Conservation (phyloP, 306 rosid genomes). For the Fragaria vesca region DNA sequence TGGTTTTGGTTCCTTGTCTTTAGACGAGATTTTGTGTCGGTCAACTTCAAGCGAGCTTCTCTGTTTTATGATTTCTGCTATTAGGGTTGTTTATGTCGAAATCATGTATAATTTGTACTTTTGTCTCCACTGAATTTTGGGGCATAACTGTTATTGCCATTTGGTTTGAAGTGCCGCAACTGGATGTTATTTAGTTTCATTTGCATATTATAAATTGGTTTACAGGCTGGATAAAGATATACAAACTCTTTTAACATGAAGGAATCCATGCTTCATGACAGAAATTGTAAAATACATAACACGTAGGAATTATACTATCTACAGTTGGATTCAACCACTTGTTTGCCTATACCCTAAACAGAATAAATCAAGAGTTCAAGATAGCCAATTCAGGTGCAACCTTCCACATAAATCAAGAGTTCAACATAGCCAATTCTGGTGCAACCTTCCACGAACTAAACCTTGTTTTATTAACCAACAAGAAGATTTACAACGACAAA, state of each 20-base stretch:
- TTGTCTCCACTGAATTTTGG: slow-evolving; percentile 19
- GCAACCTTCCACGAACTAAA: neutral
- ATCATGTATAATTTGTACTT: slow-evolving; percentile 10
- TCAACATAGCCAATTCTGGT: too few species aligned
- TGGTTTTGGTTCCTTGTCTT: slow-evolving; percentile 25
- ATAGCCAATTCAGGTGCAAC: too few species aligned
- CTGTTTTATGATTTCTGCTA: slow-evolving; percentile 10
- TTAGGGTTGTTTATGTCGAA: slow-evolving; percentile 16
- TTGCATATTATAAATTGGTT: neutral
- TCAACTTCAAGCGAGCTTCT: slow-evolving; percentile 33
- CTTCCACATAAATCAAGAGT: neutral
- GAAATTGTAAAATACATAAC: too few species aligned
- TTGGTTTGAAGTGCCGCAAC: neutral
- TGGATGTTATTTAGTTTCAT: neutral
- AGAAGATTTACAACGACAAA: neutral
- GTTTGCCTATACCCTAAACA: neutral
- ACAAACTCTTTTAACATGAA: neutral
- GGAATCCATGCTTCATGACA: too few species aligned
- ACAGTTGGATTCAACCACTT: neutral
- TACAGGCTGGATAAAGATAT: neutral
- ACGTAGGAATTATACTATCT: neutral
- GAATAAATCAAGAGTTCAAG: neutral
- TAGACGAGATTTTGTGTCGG: slow-evolving; percentile 35
- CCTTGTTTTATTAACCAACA: neutral
- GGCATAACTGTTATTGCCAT: neutral